These are phyloP conservation scores for Corinectria fuckeliana DNA, from an alignment of 2,329 filamentous ascomycete genomes.

Conservation along the genomic window DNA sequence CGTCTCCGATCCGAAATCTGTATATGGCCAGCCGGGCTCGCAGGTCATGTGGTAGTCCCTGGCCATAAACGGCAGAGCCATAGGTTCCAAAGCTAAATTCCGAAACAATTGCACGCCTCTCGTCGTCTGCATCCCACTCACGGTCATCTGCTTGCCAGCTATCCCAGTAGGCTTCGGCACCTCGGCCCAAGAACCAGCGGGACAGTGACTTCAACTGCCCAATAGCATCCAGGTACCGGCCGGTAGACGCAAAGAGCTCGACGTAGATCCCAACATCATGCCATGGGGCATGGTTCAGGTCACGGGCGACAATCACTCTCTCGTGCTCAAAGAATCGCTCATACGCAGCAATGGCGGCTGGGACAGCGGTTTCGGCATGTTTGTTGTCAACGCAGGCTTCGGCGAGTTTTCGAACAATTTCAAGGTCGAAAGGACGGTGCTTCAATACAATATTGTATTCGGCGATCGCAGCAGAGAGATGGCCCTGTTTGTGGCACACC, in stretches of 20 bases:
- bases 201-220: conserved; percentile 73
- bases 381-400: conserved; percentile 62
- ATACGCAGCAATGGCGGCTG: conserved; percentile 57
- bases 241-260: conserved; percentile 74
- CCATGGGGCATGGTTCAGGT: conserved; percentile 65
- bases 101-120: conserved; percentile 67
- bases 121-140: conserved; percentile 83
- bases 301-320: conserved; percentile 39
- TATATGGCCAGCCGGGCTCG: conserved; percentile 84
- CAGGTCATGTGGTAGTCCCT: conserved; percentile 79
- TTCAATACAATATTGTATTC: conserved; percentile 64
- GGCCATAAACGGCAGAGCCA: conserved; percentile 68
- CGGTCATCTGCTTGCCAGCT: conserved; percentile 74
- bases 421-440: conserved; percentile 59
- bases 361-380: conserved; percentile 48
- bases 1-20: conserved; percentile 72
- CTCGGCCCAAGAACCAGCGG: conserved; percentile 82
- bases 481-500: conserved; percentile 62
- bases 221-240: conserved; percentile 70
- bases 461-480: conserved; percentile 58
- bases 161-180: conserved; percentile 80
- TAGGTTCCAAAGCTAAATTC: conserved; percentile 65
- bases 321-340: conserved; percentile 53
- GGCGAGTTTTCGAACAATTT: conserved; percentile 61
- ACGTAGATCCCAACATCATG: conserved; percentile 85